These are phyloP conservation scores for Ascobolus immersus DNA, from an alignment of 495 filamentous ascomycete species.

Conservation along the genomic window DNA sequence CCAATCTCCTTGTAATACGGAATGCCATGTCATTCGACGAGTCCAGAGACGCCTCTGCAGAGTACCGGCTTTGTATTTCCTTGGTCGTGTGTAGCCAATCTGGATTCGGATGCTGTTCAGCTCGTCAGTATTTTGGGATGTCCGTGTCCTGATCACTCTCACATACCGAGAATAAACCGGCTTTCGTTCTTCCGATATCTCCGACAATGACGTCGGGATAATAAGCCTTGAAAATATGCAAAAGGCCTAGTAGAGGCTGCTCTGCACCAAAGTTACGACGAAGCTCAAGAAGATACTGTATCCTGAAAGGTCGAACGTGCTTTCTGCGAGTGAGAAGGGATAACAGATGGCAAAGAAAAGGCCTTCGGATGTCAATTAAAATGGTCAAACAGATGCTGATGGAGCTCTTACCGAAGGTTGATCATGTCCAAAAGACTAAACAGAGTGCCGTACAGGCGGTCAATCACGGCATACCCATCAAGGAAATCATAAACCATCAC, in stretches of 20 bases:
- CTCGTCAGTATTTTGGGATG: not conserved
- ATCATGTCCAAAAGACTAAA: conserved; percentile 72
- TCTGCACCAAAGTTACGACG: conserved; percentile 41
- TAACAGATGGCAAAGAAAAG: conserved; percentile 55
- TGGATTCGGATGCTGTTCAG: conserved; percentile 37
- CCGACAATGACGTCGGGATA: conserved; percentile 73
- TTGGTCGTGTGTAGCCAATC: conserved; percentile 56
- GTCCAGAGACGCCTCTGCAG: conserved; percentile 10
- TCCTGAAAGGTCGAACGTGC: conserved; percentile 64
- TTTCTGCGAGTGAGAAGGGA: conserved; percentile 61
- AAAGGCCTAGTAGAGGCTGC: conserved; percentile 47
- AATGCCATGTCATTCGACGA: too few relatives aligned
- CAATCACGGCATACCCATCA: conserved; percentile 36
- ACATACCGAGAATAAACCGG: conserved; percentile 30
- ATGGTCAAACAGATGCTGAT: not conserved
- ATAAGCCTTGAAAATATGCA: conserved; percentile 66
- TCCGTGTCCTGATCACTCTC: not conserved
- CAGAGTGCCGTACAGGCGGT: conserved; percentile 47
- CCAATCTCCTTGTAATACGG: conserved; percentile 24
- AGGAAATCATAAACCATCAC: conserved; percentile 51
- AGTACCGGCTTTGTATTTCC: conserved; percentile 23
- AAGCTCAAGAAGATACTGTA: conserved; percentile 43
- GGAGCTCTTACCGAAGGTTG: conserved; percentile 29
- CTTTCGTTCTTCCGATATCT: conserved; percentile 27
- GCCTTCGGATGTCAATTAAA: conserved; percentile 16